These are phyloP conservation scores for Peronospora belbahrii DNA, from an alignment of 352 stramenopile genomes.

Conservation along the genomic window DNA sequence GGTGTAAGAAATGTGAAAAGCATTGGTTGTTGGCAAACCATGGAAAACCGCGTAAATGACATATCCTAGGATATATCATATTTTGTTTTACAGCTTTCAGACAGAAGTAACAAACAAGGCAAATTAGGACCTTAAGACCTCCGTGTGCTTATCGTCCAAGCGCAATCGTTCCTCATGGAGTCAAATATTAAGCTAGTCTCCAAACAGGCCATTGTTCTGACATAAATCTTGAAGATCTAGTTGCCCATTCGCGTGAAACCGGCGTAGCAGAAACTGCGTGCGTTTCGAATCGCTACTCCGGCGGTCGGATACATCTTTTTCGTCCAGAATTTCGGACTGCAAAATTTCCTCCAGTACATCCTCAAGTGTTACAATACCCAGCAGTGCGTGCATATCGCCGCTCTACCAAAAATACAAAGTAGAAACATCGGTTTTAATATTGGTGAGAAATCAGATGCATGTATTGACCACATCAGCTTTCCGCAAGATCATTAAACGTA, in stretches of 20 bases:
- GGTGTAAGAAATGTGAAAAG: conserved; percentile 9
- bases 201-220: conserved; percentile 28
- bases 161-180: conserved; percentile 7
- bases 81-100: background rate
- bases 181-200: conserved; percentile 25
- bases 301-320: conserved; percentile 75
- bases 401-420: conserved; percentile 15
- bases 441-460: conserved; percentile 1
- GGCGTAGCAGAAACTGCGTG: conserved; percentile 37
- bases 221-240: conserved; percentile 39
- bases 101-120: no score
- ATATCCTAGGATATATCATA: conserved; percentile 2
- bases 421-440: background rate
- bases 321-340: conserved; percentile 93
- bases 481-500: conserved; percentile 3
- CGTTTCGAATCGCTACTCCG: conserved; percentile 33
- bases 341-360: conserved; percentile 98
- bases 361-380: conserved; percentile 97
- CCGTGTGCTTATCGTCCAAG: no score
- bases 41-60: conserved; percentile 2
- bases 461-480: background rate
- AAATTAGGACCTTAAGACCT: no score
- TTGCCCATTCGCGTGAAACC: conserved; percentile 42
- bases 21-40: conserved; percentile 15
- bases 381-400: conserved; percentile 89